A percentile compares a stretch with the other conserved stretches of the same genome.
These are phyloP conservation scores for Pilobolus umbonatus DNA, from an alignment of 192 early-diverging fungal species.

Conservation along the genomic window DNA sequence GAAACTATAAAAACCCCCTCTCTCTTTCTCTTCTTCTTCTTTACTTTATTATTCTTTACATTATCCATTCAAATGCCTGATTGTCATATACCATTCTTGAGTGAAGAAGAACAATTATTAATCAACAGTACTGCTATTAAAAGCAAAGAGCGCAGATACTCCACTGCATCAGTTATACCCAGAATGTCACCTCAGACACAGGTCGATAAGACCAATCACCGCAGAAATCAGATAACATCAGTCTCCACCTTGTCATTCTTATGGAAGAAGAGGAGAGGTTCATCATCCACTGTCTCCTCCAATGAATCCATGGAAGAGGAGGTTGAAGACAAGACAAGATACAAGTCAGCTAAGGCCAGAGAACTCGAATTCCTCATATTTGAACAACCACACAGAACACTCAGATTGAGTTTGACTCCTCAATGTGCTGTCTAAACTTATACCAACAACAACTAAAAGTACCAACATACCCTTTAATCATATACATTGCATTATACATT, in stretches of 20 bases:
- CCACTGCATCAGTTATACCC: neutral
- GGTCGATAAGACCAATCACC: neutral
- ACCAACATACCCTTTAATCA: no score
- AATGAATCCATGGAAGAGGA: neutral
- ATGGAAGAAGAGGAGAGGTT: slow-evolving; percentile 7
- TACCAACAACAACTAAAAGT: no score
- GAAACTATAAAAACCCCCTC: neutral
- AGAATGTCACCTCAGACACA: neutral
- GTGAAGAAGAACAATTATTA: slow-evolving; percentile 11
- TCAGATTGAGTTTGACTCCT: slow-evolving; percentile 7
- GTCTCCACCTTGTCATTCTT: neutral
- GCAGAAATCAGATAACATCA: neutral
- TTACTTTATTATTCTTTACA: neutral
- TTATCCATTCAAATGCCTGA: neutral
- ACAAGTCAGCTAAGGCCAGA: slow-evolving; percentile 2
- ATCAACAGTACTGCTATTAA: slow-evolving; percentile 1
- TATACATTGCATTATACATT: no score
- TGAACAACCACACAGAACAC: slow-evolving; percentile 8
- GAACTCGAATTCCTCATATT: slow-evolving; percentile 10
- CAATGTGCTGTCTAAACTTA: slow-evolving; percentile 4
- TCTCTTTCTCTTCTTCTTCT: neutral
- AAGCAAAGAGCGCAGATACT: neutral
- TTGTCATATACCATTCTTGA: slow-evolving; percentile 5
- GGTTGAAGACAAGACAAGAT: neutral
- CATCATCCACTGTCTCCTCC: neutral